These are phyloP conservation scores for Lupinus albus DNA, from an alignment of 306 rosid species.

Conservation along the genomic window DNA sequence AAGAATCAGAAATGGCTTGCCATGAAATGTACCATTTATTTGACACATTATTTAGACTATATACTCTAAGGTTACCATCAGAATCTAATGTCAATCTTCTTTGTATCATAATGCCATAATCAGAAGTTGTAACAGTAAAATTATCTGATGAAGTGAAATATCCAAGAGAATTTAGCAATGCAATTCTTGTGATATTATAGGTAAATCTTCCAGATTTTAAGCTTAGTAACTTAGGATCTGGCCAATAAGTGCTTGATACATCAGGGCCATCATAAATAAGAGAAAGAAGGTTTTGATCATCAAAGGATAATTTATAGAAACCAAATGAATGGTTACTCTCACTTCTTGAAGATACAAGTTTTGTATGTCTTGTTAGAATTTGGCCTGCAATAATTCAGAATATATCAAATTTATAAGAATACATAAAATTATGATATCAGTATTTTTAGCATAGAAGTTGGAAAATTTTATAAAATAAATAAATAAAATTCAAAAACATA, in stretches of 20 bases:
- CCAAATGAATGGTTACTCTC: constrained; percentile 36
- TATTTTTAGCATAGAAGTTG: too few relatives aligned
- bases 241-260: constrained; percentile 42
- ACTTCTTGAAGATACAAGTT: constrained; percentile 42
- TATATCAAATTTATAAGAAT: too few relatives aligned
- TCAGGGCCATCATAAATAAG: constrained; percentile 37
- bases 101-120: constrained; percentile 36
- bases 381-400: too few relatives aligned
- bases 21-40: constrained; percentile 30
- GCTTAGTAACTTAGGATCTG: neutral
- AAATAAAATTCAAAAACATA: too few relatives aligned
- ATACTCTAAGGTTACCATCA: neutral
- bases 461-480: too few relatives aligned
- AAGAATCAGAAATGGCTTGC: constrained; percentile 1
- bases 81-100: constrained; percentile 40
- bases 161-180: constrained; percentile 28
- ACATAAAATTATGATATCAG: too few relatives aligned
- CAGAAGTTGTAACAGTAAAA: constrained; percentile 13
- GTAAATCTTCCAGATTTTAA: constrained; percentile 12
- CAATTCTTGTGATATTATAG: constrained; percentile 31
- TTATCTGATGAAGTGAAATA: constrained; percentile 15
- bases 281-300: constrained; percentile 33
- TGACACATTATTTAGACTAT: neutral
- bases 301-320: constrained; percentile 40
- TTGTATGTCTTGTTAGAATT: constrained; percentile 32